phyloP scores from a whole-genome alignment of 2,329 filamentous ascomycete species.

The Akanthomyces muscarius region DNA sequence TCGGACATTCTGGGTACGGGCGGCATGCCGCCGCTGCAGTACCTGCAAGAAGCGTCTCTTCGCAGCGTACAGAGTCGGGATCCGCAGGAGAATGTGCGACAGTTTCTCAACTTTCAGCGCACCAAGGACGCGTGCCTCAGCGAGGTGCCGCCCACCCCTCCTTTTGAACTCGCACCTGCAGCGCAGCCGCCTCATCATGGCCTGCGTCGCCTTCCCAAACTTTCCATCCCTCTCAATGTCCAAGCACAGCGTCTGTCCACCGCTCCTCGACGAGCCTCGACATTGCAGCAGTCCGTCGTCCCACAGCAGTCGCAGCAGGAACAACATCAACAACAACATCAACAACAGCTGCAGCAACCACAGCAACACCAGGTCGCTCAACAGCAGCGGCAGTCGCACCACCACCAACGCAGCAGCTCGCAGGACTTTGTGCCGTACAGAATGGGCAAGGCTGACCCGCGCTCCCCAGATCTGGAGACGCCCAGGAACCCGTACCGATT shows the following conservation, averaged over 20 bases:
- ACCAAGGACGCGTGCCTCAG: conserved; percentile 34
- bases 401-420: conserved; percentile 6
- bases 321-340: not conserved
- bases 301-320: conserved; percentile 21
- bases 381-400: conserved; percentile 2
- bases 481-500: conserved; percentile 64
- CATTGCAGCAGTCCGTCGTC: conserved; percentile 23
- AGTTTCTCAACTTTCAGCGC: conserved; percentile 85
- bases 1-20: conserved; percentile 82
- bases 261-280: conserved; percentile 26
- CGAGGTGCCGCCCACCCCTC: conserved; percentile 65
- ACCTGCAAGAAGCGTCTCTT: conserved; percentile 70
- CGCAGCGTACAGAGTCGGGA: conserved; percentile 67
- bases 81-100: conserved; percentile 87
- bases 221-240: conserved; percentile 51
- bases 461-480: conserved; percentile 55
- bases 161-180: conserved; percentile 57
- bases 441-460: conserved; percentile 48
- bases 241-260: conserved; percentile 27
- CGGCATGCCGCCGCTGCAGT: conserved; percentile 57
- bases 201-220: conserved; percentile 57
- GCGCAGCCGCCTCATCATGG: conserved; percentile 43
- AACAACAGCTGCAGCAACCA: conserved; percentile 6
- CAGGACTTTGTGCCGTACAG: conserved; percentile 44
- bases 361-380: not conserved